phyloP scores from a whole-genome alignment of 441 rosid species.

The Bruguiera hainesii region DNA sequence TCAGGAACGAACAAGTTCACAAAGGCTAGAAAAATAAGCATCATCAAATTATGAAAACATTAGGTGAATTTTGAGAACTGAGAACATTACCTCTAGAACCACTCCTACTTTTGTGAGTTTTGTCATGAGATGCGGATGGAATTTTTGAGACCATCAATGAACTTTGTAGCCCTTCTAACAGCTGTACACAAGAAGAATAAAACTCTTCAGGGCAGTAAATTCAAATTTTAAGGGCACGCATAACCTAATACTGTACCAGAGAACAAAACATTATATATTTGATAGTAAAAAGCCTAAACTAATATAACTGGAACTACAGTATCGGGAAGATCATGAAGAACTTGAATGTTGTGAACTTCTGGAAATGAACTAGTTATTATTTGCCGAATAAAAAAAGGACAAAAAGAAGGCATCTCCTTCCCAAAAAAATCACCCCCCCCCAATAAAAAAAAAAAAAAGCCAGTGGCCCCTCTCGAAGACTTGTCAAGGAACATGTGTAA shows the following conservation, averaged over 20 bases:
- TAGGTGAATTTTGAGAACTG: neutral
- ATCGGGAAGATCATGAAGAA: too few species aligned
- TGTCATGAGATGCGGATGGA: conserved; percentile 71
- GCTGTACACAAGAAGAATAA: conserved; percentile 39
- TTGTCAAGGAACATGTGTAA: neutral
- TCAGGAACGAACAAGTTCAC: neutral
- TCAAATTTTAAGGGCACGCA: neutral
- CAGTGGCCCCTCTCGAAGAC: neutral
- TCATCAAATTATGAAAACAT: too few species aligned
- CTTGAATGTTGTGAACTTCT: too few species aligned
- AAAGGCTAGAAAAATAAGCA: too few species aligned
- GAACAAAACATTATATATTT: too few species aligned
- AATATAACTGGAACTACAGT: too few species aligned
- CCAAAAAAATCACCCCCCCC: too few species aligned
- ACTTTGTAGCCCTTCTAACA: conserved; percentile 94
- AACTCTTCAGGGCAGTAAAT: conserved; percentile 3
- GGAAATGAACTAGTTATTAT: too few species aligned
- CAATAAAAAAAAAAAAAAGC: neutral
- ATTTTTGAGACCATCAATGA: conserved; percentile 80
- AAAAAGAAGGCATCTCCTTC: too few species aligned
- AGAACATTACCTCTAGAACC: conserved; percentile 51
- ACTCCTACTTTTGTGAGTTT: conserved; percentile 56
- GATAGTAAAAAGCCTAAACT: too few species aligned
- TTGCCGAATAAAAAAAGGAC: too few species aligned
- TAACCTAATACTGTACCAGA: too few species aligned